These are phyloP conservation scores for Kokia cookei DNA, from an alignment of 441 rosid genomes.

Conservation along the genomic window DNA sequence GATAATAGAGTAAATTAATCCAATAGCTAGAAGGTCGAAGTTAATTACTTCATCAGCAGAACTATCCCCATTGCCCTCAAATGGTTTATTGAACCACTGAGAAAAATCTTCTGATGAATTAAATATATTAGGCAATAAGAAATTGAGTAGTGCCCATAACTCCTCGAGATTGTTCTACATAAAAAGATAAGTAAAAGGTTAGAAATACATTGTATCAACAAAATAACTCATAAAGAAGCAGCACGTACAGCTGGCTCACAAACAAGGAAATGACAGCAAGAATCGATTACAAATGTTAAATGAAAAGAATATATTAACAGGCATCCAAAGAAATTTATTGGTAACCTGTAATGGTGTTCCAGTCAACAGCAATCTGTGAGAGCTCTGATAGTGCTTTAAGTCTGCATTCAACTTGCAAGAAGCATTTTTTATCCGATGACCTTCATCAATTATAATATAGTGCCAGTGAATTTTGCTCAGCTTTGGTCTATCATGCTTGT, in stretches of 20 bases:
- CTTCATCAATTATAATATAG: neutral
- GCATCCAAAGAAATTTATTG: neutral
- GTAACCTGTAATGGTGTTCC: constrained; percentile 93
- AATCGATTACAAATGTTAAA: neutral
- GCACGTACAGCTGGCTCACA: neutral
- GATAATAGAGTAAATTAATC: constrained; percentile 3
- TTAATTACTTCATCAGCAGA: constrained; percentile 77
- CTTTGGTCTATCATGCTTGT: constrained; percentile 39
- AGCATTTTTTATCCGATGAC: neutral
- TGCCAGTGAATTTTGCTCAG: neutral
- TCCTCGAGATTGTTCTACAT: constrained; percentile 26
- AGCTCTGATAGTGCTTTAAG: constrained; percentile 84
- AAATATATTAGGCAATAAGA: constrained; percentile 88
- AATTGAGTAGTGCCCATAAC: constrained; percentile 91
- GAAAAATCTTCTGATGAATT: constrained; percentile 95
- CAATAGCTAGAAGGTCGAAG: constrained; percentile 11
- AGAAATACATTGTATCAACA: constrained; percentile 14
- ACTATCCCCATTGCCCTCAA: constrained; percentile 83
- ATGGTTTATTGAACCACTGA: constrained; percentile 98
- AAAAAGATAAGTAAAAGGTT: constrained; percentile 11
- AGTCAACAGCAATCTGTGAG: constrained; percentile 83
- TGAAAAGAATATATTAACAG: neutral
- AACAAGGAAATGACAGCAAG: neutral
- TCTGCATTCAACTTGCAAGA: constrained; percentile 76
- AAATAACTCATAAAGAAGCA: neutral